phyloP scores from a whole-genome alignment of 1,284 basidiomycete species.

The Ustilago trichophora region DNA sequence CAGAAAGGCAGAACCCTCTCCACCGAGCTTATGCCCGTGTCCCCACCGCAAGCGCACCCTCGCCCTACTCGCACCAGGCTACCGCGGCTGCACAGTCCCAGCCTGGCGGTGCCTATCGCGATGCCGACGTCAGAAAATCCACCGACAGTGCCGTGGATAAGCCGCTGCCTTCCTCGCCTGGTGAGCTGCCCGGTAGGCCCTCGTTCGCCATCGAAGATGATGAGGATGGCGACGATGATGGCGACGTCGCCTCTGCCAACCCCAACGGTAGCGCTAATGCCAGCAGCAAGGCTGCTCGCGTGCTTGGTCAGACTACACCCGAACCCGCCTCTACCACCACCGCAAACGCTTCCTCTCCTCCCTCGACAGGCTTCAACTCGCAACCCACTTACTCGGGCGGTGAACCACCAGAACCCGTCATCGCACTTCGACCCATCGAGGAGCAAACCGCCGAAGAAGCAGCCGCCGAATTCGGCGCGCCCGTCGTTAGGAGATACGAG shows the following conservation, averaged over 20 bases:
- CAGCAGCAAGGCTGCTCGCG: slow-evolving; percentile 13
- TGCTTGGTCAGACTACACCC: slow-evolving; percentile 13
- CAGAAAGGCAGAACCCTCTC: slow-evolving; percentile 59
- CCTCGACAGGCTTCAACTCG: slow-evolving; percentile 3
- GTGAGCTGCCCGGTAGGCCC: slow-evolving; percentile 36
- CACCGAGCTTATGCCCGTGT: slow-evolving; percentile 58
- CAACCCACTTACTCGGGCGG: slow-evolving; percentile 17
- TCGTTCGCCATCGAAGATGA: slow-evolving; percentile 60
- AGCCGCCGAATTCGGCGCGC: slow-evolving; percentile 59
- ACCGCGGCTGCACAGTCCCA: slow-evolving; percentile 36
- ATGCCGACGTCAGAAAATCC: slow-evolving; percentile 22
- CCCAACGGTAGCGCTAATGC: not conserved
- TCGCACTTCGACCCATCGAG: slow-evolving; percentile 62
- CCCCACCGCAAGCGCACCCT: slow-evolving; percentile 21
- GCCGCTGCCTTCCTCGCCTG: slow-evolving; percentile 37
- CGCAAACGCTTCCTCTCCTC: not conserved
- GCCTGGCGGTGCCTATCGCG: slow-evolving; percentile 35
- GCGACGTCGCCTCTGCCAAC: slow-evolving; percentile 7
- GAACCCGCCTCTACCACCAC: not conserved
- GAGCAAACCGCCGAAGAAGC: slow-evolving; percentile 50
- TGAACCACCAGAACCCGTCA: slow-evolving; percentile 63
- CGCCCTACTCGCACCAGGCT: slow-evolving; percentile 59
- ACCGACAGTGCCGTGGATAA: slow-evolving; percentile 34
- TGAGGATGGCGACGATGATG: slow-evolving; percentile 49
- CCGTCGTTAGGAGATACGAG: slow-evolving; percentile 58